These are phyloP conservation scores for Gleditsia sinensis DNA, from an alignment of 306 rosid species.

Conservation along the genomic window DNA sequence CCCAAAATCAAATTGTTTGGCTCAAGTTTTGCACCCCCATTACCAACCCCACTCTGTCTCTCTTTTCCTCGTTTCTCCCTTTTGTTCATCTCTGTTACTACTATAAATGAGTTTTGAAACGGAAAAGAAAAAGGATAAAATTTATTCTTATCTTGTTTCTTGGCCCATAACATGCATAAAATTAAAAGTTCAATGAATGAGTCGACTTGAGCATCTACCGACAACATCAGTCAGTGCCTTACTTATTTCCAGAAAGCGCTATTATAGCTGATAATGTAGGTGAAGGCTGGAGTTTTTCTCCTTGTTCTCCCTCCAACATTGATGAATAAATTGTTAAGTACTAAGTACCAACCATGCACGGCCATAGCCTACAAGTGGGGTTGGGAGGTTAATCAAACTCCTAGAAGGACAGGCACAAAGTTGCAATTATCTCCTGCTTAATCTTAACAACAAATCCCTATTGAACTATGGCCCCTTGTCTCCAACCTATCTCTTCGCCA, in stretches of 20 bases:
- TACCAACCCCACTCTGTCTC: slow-evolving; percentile 8
- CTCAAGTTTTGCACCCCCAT: slow-evolving; percentile 19
- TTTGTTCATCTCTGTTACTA: not conserved
- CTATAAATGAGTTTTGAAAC: not conserved
- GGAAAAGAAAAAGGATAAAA: not conserved
- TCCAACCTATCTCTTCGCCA: slow-evolving; percentile 3
- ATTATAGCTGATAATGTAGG: not conserved
- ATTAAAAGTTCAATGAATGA: not conserved
- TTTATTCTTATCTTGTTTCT: not conserved
- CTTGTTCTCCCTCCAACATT: not conserved
- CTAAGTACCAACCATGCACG: no score
- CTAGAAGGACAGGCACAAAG: not conserved
- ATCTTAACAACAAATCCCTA: no score
- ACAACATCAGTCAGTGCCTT: slow-evolving; percentile 19
- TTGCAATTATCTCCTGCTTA: not conserved
- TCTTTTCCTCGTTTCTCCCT: not conserved
- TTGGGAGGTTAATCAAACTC: not conserved
- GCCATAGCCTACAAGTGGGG: not conserved
- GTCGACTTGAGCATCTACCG: slow-evolving; percentile 3
- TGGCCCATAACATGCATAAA: not conserved
- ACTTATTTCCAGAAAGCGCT: not conserved
- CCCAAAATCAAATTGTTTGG: slow-evolving; percentile 20
- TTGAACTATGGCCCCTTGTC: slow-evolving; percentile 8
- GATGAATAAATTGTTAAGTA: no score
- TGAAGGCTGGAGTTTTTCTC: not conserved